Evolutionary conservation across 495 filamentous ascomycete species (phyloP), one percentile per base, ranked within the genome.

Genomic region (Annulohypoxylon moriforme): DNA sequence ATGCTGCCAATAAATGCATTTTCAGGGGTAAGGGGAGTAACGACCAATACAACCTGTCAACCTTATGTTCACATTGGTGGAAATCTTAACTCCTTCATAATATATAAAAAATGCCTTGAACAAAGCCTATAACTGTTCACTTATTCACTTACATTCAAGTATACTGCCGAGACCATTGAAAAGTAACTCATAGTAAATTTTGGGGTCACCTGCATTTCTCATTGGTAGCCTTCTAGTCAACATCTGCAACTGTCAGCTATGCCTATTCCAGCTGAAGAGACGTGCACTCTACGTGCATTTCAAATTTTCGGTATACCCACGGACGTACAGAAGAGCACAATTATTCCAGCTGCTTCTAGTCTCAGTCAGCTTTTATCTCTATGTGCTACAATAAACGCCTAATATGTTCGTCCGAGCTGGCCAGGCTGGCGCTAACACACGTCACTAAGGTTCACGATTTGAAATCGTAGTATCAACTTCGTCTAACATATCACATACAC

Each of bases 401-500:
- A 8, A 24, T 25, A 49, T 44, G 40, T 44, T 44, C 16, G 40
- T 44, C 40, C 16, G 11, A 55, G n/a, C 50, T n/a, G 4, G n/a
- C 52, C 13, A 52, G 24, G 10, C 31, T 31, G 29, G 13, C 14
- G n/a, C 31, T 56, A 14, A 55, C 29, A 56, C 31, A 11, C 52
- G 59, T 50, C 59, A 22, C 18, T 27, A 22, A 49, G 25, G 25
- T 29, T 33, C 44, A 42, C 40, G 59, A 61, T 61, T 33, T 47
- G 14, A 1, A 36, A n/a, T 36, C 7, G 52, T 56, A 18, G 16
- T 22, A 56, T 36, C 13, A 56, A 36, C 52, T 22, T 56, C 52
- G 52, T 56, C 31, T 24, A 18, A 56, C 52, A 56, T 24, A 20
- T 20, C 52, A 36, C 50, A 31, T 25, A 25, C 20, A 14, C 13